Conservation (phyloP, 2,329 filamentous ascomycete species). For the Colletotrichum sansevieriae region DNA sequence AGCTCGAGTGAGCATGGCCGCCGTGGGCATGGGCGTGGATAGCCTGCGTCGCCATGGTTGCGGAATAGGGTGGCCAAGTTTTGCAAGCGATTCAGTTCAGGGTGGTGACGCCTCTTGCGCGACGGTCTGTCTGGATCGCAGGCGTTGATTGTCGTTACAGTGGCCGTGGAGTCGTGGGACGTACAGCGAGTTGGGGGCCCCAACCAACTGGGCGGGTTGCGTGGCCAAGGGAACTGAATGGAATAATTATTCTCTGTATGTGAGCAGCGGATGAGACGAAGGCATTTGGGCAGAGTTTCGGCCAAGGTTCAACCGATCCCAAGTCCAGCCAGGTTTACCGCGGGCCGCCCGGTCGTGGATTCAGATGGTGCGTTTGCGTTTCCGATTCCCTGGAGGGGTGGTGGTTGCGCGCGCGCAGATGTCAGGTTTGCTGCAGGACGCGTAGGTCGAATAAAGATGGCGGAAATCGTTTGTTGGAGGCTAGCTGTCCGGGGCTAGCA, state of each 20-base stretch:
- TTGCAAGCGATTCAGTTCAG: slow-evolving; percentile 21
- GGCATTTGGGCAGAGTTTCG: slow-evolving; percentile 32
- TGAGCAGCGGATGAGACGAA: slow-evolving; percentile 23
- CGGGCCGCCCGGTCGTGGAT: slow-evolving; percentile 23
- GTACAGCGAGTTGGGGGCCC: slow-evolving; percentile 21
- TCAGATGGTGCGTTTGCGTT: slow-evolving; percentile 17
- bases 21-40: slow-evolving; percentile 38
- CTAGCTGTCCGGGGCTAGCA: slow-evolving; percentile 7
- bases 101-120: slow-evolving; percentile 15
- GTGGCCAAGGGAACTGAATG: slow-evolving; percentile 16
- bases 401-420: slow-evolving; percentile 2
- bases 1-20: slow-evolving; percentile 43
- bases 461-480: not conserved
- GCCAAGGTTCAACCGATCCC: slow-evolving; percentile 19
- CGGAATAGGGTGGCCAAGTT: slow-evolving; percentile 21
- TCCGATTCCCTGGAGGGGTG: not conserved
- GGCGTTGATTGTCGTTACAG: slow-evolving; percentile 37
- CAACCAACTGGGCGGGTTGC: slow-evolving; percentile 18
- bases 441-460: slow-evolving; percentile 5
- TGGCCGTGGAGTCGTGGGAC: slow-evolving; percentile 30
- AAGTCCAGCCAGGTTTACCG: slow-evolving; percentile 6
- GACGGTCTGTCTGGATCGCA: slow-evolving; percentile 15
- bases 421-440: slow-evolving; percentile 15
- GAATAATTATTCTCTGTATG: slow-evolving; percentile 26
- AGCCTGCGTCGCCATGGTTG: slow-evolving; percentile 50